Base-by-base conservation (phyloP, 306 rosid species). In the Chamaecrista fasciculata region DNA sequence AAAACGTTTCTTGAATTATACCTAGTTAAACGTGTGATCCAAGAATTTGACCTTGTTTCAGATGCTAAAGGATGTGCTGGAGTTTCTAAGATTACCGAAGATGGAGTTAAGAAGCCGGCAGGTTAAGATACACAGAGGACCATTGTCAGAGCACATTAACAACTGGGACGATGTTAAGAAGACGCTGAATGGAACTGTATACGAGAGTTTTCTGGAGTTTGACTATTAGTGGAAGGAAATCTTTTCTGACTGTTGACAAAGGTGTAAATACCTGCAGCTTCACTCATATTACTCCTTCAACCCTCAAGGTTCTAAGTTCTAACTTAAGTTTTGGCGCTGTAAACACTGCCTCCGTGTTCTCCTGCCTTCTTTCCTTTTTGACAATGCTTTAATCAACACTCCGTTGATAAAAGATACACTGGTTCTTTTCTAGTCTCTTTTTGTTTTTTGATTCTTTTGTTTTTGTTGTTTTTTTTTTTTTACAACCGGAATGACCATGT, bases 141-240 rank as follows among this genome's bases (percentile, higher is more conserved):
- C 84, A 21, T 23, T 90, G 72, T 84, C 90, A 0, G 91, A 90
- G 28, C 92, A 88, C 78, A 74, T 91, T 68, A 77, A 51, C 70
- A 91, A 94, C 82, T 94, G 97, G 97, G 92, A 88, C 3, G 97
- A 88, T 15, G 96, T 94, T 60, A 88, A 78, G 83, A 81, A 28
- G 73, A 75, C 85, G 4, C 90, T 94, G 23, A 70, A 47, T 0
- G 96, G 92, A 63, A 94, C 97, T 20, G 62, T 69, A 21, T 94
- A 85, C 48, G 91, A 88, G 83, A 81, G 79, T 73, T 91, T 91
- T 74, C 89, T 94, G 29, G 80, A 33, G 5, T 73, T 87, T 16
- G 96, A 90, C 70, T 86, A 86, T 66, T 89, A 85, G 67, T 67
- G 12, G 6, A 46, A 29, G 12, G 6, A 46, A 29, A 49, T 74